These are phyloP conservation scores for Penicillium turbatum DNA, from an alignment of 495 filamentous ascomycete genomes.

Conservation along the genomic window DNA sequence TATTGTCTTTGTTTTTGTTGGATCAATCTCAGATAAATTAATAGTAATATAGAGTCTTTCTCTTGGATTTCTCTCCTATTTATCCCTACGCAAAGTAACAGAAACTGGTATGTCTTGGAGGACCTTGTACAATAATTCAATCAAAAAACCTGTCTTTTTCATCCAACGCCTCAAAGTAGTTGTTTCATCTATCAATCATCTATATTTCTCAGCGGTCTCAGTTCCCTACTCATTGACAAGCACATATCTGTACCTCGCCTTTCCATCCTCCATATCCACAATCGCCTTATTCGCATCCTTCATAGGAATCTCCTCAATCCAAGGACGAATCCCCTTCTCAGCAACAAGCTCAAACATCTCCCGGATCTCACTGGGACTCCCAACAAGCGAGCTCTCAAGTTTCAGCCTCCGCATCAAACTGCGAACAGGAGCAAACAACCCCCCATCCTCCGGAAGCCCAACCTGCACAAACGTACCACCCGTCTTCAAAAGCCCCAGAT, in stretches of 20 bases:
- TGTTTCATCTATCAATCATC: no score
- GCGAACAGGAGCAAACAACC: slow-evolving; percentile 55
- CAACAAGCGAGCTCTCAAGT: slow-evolving; percentile 68
- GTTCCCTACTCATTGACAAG: slow-evolving; percentile 53
- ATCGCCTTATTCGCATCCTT: slow-evolving; percentile 70
- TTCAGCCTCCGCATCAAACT: slow-evolving; percentile 62
- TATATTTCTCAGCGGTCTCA: no score
- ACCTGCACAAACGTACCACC: slow-evolving; percentile 79
- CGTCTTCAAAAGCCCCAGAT: slow-evolving; percentile 62
- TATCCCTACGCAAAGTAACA: neutral
- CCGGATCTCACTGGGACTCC: slow-evolving; percentile 65
- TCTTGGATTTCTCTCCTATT: slow-evolving; percentile 4
- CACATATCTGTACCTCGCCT: slow-evolving; percentile 73
- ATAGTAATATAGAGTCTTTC: slow-evolving; percentile 25
- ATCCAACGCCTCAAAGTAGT: no score
- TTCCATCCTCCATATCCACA: slow-evolving; percentile 63
- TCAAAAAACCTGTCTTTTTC: no score
- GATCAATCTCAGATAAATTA: slow-evolving; percentile 15
- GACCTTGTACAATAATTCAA: no score
- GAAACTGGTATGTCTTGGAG: no score
- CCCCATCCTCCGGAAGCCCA: slow-evolving; percentile 65
- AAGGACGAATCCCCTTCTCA: slow-evolving; percentile 66
- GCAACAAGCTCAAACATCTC: slow-evolving; percentile 79
- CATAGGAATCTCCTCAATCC: slow-evolving; percentile 68
- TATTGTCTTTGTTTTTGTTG: slow-evolving; percentile 15